phyloP scores from a whole-genome alignment of 2,329 filamentous ascomycete species.

The Alternaria sp. region DNA sequence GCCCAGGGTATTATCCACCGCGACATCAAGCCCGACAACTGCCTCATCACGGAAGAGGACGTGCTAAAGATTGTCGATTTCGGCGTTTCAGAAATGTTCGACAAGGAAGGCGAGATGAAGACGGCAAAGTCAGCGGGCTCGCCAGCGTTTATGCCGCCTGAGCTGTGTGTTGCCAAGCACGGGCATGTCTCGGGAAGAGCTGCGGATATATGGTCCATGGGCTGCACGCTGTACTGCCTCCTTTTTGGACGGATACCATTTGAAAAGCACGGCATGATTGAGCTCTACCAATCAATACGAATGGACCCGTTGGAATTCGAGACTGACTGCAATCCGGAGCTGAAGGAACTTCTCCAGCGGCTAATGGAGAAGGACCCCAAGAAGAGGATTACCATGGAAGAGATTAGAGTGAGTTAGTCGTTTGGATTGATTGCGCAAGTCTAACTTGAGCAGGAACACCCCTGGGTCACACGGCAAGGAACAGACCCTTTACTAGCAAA shows the following conservation, averaged over 20 bases:
- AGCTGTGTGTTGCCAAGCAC: constrained; percentile 86
- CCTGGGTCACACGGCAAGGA: constrained; percentile 88
- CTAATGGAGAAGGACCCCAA: constrained; percentile 86
- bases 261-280: constrained; percentile 77
- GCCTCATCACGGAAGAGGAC: constrained; percentile 86
- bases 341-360: constrained; percentile 75
- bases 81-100: constrained; percentile 99
- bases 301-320: constrained; percentile 71
- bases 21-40: constrained; percentile 98
- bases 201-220: constrained; percentile 98
- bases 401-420: constrained; percentile 72
- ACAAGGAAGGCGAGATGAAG: constrained; percentile 85
- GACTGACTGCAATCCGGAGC: constrained; percentile 69
- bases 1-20: constrained; percentile 93
- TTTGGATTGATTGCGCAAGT: neutral
- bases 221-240: constrained; percentile 90
- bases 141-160: constrained; percentile 91
- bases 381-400: constrained; percentile 82
- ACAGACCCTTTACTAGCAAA: constrained; percentile 78
- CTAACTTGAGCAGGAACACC: constrained; percentile 72
- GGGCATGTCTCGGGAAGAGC: constrained; percentile 87
- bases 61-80: constrained; percentile 98
- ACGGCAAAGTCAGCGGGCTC: constrained; percentile 94
- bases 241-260: constrained; percentile 91
- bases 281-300: constrained; percentile 89